A percentile compares a stretch with the other conserved stretches of the same genome.
These are phyloP conservation scores for Tricladium varicosporioides DNA, from an alignment of 2,329 filamentous ascomycete species.

Conservation along the genomic window DNA sequence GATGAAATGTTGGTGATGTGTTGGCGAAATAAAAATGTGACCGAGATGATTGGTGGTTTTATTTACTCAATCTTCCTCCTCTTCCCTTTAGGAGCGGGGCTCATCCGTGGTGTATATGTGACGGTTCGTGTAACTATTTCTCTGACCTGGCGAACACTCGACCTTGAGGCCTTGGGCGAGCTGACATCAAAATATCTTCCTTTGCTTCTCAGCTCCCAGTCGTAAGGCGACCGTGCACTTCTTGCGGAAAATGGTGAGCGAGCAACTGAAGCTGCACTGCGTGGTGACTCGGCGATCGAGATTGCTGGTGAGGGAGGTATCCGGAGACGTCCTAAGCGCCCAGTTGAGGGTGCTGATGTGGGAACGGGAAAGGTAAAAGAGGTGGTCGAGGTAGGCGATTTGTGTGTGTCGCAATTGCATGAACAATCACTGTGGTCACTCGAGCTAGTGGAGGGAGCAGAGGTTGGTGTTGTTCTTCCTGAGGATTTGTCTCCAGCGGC, in stretches of 20 bases:
- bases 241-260: slow-evolving; percentile 72
- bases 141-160: slow-evolving; percentile 68
- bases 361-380: slow-evolving; percentile 56
- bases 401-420: slow-evolving; percentile 54
- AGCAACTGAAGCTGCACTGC: slow-evolving; percentile 49
- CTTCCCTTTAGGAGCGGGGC: slow-evolving; percentile 89
- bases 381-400: slow-evolving; percentile 56
- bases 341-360: slow-evolving; percentile 59
- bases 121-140: slow-evolving; percentile 94
- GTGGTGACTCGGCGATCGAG: slow-evolving; percentile 66
- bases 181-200: slow-evolving; percentile 58
- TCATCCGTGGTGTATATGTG: slow-evolving; percentile 83
- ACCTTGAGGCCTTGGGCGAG: slow-evolving; percentile 54
- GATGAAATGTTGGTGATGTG: neutral
- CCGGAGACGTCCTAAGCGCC: slow-evolving; percentile 59
- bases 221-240: slow-evolving; percentile 67
- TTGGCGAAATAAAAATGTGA: slow-evolving; percentile 6
- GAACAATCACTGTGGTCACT: slow-evolving; percentile 53
- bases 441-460: slow-evolving; percentile 40
- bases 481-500: slow-evolving; percentile 35
- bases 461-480: slow-evolving; percentile 46
- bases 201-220: slow-evolving; percentile 74
- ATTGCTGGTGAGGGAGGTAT: slow-evolving; percentile 74
- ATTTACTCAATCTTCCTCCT: slow-evolving; percentile 68
- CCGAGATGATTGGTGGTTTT: neutral